Evolutionary conservation across 2,329 filamentous ascomycete genomes (phyloP).

Genomic region (Cercospora sp.): DNA sequence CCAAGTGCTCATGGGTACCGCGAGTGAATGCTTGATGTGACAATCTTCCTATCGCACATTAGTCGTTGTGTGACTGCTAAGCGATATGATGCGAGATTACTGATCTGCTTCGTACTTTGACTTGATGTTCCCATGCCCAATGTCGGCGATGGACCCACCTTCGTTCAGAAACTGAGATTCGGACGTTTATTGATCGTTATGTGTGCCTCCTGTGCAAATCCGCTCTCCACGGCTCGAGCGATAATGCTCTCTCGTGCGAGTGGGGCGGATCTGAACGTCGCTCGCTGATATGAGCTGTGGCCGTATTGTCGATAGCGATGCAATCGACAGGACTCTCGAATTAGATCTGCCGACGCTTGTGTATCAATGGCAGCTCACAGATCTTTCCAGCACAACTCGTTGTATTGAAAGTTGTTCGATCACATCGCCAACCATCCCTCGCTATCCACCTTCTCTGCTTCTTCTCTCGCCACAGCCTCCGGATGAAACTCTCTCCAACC

Average conservation of each 20-base stretch:
- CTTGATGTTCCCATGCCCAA: neutral
- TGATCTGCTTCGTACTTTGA: neutral
- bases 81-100: neutral
- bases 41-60: neutral
- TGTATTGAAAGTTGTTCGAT: neutral
- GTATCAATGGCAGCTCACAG: neutral
- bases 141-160: neutral
- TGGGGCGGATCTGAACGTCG: neutral
- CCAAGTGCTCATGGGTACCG: neutral
- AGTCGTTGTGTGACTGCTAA: neutral
- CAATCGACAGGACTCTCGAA: neutral
- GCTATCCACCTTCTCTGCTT: neutral
- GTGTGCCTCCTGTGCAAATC: neutral
- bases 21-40: neutral
- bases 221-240: neutral
- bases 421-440: conserved; percentile 12
- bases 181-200: neutral
- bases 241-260: neutral
- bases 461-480: conserved; percentile 9
- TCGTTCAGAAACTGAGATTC: neutral
- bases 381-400: neutral
- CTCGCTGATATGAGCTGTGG: neutral
- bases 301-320: neutral
- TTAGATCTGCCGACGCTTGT: neutral
- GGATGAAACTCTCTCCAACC: conserved; percentile 36